Evolutionary conservation across 176 grass and related monocot genomes (phyloP).

Genomic region (Bromus sterilis): DNA sequence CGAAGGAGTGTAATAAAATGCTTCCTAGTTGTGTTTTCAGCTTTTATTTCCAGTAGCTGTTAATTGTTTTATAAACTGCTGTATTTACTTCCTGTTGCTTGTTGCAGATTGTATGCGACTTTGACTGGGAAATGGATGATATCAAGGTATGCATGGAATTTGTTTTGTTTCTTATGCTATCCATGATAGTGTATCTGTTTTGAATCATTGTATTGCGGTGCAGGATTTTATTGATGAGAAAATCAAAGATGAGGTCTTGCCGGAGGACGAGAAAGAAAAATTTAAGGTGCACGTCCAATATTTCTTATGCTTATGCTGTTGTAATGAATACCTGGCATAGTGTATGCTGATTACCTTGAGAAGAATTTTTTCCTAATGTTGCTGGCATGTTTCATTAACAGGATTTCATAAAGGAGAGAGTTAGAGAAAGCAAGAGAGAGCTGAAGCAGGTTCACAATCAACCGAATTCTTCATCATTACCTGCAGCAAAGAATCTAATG

Average conservation of each 20-base stretch:
- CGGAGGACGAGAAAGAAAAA: constrained; percentile 78
- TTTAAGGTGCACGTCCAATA: constrained; percentile 47
- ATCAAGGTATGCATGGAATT: constrained; percentile 45
- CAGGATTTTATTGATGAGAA: constrained; percentile 73
- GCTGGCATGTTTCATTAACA: constrained; percentile 15
- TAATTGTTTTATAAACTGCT: constrained; percentile 6
- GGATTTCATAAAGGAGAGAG: constrained; percentile 76
- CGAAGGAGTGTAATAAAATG: neutral
- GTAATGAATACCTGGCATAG: neutral
- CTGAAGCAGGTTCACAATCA: constrained; percentile 50
- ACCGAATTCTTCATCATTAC: neutral
- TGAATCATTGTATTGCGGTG: constrained; percentile 6
- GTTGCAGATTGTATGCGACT: constrained; percentile 81
- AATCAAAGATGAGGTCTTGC: constrained; percentile 49
- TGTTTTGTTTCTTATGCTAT: neutral
- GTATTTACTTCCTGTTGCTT: constrained; percentile 15
- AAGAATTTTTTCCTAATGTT: constrained; percentile 2
- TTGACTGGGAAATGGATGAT: constrained; percentile 78
- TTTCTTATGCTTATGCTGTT: neutral
- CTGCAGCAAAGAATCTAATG: neutral
- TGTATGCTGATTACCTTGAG: neutral
- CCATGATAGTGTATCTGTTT: constrained; percentile 3
- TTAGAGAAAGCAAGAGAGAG: constrained; percentile 67
- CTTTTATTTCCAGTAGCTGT: neutral
- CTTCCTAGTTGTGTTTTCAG: neutral